phyloP scores from a whole-genome alignment of 208 protist genomes.

The Acanthamoeba triangularis region DNA sequence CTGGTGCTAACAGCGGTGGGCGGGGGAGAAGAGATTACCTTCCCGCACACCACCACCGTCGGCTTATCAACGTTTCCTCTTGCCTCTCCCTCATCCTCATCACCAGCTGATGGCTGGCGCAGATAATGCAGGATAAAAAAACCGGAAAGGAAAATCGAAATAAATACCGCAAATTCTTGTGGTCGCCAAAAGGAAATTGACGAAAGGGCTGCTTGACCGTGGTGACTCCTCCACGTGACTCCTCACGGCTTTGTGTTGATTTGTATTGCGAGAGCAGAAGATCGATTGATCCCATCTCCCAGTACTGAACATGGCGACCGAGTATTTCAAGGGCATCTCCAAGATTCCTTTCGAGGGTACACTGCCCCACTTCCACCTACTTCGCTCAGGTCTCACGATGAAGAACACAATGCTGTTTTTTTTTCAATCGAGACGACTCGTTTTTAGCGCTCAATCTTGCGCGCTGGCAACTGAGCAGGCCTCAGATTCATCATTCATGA shows the following conservation, averaged over 20 bases:
- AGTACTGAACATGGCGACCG: neutral
- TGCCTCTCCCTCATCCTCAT: no score
- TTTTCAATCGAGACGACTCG: neutral
- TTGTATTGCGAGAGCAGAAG: neutral
- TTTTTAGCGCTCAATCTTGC: neutral
- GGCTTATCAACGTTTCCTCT: no score
- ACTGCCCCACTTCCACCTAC: neutral
- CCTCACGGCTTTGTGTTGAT: neutral
- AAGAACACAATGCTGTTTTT: neutral
- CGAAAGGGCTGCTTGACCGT: no score
- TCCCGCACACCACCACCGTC: no score
- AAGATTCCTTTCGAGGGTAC: constrained; percentile 47
- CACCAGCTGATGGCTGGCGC: no score
- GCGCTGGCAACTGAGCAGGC: neutral
- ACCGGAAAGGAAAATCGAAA: no score
- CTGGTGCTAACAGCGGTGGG: no score
- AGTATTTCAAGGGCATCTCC: constrained; percentile 47
- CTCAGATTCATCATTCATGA: neutral
- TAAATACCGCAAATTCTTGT: no score
- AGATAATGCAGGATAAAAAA: no score
- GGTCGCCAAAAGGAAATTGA: no score
- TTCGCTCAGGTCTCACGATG: neutral
- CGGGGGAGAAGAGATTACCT: no score
- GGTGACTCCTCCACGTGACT: no score
- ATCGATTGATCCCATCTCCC: neutral